Conservation (phyloP, 2,329 filamentous ascomycete species). For the Xylariaceae sp. region DNA sequence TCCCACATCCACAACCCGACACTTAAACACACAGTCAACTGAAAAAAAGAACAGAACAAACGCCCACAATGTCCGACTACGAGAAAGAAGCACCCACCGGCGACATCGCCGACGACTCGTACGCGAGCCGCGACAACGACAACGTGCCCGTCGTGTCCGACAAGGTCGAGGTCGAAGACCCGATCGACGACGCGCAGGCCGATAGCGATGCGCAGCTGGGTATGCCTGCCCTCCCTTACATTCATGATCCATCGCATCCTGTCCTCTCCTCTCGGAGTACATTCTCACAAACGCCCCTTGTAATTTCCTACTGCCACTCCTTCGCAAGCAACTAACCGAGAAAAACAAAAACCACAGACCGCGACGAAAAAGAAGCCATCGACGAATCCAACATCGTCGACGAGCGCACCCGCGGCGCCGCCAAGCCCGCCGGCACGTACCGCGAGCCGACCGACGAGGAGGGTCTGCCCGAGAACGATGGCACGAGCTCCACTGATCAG, state of each 20-base stretch:
- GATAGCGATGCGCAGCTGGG: slow-evolving; percentile 34
- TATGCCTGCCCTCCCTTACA: slow-evolving; percentile 17
- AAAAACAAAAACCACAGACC: slow-evolving; percentile 18
- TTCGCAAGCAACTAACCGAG: not conserved
- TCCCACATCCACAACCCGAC: not conserved
- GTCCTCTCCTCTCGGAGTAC: too few species aligned
- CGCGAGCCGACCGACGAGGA: slow-evolving; percentile 33
- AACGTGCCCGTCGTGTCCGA: slow-evolving; percentile 32
- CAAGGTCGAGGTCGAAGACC: slow-evolving; percentile 29
- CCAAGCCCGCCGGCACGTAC: slow-evolving; percentile 26
- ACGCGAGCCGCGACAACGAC: slow-evolving; percentile 31
- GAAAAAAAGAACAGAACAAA: not conserved
- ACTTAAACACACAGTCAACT: not conserved
- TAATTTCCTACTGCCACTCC: not conserved
- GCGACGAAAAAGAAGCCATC: slow-evolving; percentile 35
- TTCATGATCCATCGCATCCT: too few species aligned
- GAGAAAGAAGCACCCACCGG: slow-evolving; percentile 23
- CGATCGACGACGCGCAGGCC: slow-evolving; percentile 27
- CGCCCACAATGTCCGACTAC: slow-evolving; percentile 5
- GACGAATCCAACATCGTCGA: slow-evolving; percentile 34
- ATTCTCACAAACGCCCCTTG: not conserved
- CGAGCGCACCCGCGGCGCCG: slow-evolving; percentile 32
- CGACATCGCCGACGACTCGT: slow-evolving; percentile 25
- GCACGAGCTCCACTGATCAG: slow-evolving; percentile 18
- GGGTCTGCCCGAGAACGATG: slow-evolving; percentile 20